Conservation (phyloP, 257 asterid species). For the Sherardia arvensis region DNA sequence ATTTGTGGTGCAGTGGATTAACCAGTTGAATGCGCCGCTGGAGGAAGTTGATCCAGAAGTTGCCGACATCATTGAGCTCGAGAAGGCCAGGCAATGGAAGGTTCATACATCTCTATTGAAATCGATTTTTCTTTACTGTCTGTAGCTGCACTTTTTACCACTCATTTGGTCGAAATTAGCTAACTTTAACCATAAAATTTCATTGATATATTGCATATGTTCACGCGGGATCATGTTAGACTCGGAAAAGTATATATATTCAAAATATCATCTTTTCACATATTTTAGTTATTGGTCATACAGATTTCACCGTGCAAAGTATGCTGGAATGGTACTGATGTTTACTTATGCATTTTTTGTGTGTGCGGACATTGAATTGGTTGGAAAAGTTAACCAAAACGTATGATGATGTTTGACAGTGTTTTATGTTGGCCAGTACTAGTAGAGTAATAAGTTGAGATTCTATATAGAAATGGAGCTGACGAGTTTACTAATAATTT, state of each 20-base stretch:
- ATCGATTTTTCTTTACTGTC: neutral
- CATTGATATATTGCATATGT: neutral
- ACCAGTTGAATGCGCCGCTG: conserved; percentile 67
- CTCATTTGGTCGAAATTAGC: neutral
- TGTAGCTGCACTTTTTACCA: neutral
- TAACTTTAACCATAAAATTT: neutral
- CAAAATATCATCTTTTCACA: neutral
- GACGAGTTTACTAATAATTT: neutral
- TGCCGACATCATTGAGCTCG: conserved; percentile 82
- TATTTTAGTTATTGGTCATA: neutral
- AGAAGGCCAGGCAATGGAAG: conserved; percentile 97
- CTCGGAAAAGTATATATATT: no score
- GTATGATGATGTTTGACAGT: neutral
- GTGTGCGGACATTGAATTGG: neutral
- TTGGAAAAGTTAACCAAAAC: neutral
- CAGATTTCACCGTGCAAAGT: neutral
- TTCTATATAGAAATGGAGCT: neutral
- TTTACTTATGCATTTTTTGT: no score
- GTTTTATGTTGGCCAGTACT: no score
- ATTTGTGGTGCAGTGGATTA: conserved; percentile 54
- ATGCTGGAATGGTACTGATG: neutral
- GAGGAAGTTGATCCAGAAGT: conserved; percentile 82
- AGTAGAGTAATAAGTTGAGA: neutral
- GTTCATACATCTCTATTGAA: conserved; percentile 20
- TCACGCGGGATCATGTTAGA: neutral